Evolutionary conservation across 805 yeast species (phyloP).

Genomic region (Metschnikowia arizonensis): DNA sequence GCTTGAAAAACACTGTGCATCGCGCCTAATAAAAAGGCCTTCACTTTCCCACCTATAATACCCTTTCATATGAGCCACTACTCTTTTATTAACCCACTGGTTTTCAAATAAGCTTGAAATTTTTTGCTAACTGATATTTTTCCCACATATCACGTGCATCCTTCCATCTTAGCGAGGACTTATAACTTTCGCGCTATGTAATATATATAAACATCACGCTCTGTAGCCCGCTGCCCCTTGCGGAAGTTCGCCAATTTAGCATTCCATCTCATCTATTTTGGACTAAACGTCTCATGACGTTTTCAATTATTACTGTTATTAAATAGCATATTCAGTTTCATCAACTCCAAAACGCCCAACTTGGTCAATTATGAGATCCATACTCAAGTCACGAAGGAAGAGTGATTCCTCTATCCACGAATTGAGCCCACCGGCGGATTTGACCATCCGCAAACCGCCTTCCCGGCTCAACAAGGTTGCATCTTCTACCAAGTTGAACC

Average conservation of each 20-base stretch:
- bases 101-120: not conserved
- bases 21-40: not conserved
- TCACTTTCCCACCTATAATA: not conserved
- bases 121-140: not conserved
- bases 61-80: not conserved
- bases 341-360: not conserved
- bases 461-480: constrained; percentile 1
- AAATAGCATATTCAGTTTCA: not conserved
- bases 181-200: not conserved
- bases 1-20: not conserved
- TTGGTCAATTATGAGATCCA: constrained; percentile 15
- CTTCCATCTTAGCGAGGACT: not conserved
- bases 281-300: not conserved
- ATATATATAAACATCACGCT: not conserved
- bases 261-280: too few species aligned
- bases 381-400: constrained; percentile 18
- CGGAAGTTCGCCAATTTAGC: not conserved
- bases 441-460: not conserved
- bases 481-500: not conserved
- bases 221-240: not conserved
- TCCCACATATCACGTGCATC: not conserved
- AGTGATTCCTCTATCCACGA: constrained; percentile 19
- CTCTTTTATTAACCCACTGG: not conserved
- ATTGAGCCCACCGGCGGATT: constrained; percentile 8
- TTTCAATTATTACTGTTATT: not conserved